Evolutionary conservation across 1,284 basidiomycete genomes (phyloP).

Genomic region (Cryptococcus hybrid): DNA sequence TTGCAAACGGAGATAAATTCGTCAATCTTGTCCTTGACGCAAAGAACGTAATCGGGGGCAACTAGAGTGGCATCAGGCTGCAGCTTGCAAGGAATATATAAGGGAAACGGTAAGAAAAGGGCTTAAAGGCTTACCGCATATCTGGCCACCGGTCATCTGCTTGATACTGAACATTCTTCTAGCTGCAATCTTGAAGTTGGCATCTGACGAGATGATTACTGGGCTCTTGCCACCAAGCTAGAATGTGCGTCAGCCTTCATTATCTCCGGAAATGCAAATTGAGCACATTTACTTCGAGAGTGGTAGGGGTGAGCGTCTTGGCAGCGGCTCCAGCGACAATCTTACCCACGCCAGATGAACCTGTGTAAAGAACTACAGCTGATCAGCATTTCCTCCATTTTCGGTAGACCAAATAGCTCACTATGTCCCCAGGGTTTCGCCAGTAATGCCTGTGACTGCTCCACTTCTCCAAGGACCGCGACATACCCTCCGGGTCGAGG

Average conservation of each 20-base stretch:
- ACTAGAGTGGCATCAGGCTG: constrained; percentile 53
- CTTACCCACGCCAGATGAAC: constrained; percentile 68
- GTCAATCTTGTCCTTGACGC: constrained; percentile 63
- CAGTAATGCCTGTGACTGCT: constrained; percentile 73
- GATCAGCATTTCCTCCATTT: constrained; percentile 23
- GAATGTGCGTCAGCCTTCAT: not conserved
- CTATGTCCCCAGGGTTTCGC: constrained; percentile 85
- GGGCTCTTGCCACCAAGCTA: constrained; percentile 80
- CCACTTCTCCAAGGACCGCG: constrained; percentile 72
- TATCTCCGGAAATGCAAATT: not conserved
- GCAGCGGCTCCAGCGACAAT: constrained; percentile 81
- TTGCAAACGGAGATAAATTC: constrained; percentile 62
- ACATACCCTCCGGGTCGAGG: constrained; percentile 69
- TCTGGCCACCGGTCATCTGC: constrained; percentile 68
- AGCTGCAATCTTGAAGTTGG: constrained; percentile 50
- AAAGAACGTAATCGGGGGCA: constrained; percentile 70
- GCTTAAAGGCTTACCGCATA: constrained; percentile 32
- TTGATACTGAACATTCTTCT: constrained; percentile 71
- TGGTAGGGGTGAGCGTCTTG: constrained; percentile 77
- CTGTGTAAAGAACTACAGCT: constrained; percentile 63
- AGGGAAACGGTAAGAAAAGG: too few species aligned
- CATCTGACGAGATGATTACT: constrained; percentile 68
- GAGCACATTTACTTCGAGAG: constrained; percentile 56
- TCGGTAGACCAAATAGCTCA: constrained; percentile 49
- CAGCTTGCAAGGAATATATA: too few species aligned